Base-by-base conservation (phyloP, 495 filamentous ascomycete genomes). In the Xylaria scruposa region DNA sequence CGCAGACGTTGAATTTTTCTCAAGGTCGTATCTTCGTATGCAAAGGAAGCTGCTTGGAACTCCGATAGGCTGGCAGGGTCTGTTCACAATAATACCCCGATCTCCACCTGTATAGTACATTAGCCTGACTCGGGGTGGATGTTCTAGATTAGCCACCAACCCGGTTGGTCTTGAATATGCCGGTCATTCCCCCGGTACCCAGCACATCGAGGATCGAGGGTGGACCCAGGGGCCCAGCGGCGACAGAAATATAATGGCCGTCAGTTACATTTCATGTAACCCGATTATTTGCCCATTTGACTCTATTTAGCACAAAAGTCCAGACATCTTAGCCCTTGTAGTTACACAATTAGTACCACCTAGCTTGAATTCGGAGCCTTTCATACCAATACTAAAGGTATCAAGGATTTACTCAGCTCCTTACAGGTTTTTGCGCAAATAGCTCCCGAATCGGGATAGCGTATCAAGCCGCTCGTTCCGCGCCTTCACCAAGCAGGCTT, bases 141-240 rank as follows among this genome's bases (percentile, higher is more conserved):
- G 49, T 19, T 44, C 65, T 67, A 67, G 49, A 67, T 67, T 51
- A 56, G 4, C 65, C 49, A 56, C 33, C 47, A 54, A 44, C 49
- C 65, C 21, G 47, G 65, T 67, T 21, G 4, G 5, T 29, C n/a
- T 60, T 21, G 38, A 63, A 24, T 12, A 63, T 63, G 60, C 59
- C 59, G 60, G 60, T 44, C 38, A 63, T 63, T 63, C 44, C 60
- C 38, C 60, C 60, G 38, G 60, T 44, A 29, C 60, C 29, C 60
- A 63, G n/a, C 53, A 15, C 53, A 56, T 56, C 53, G 53, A 56
- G 53, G 26, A 56, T 31, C 53, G 53, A 56, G 53, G 51, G 53
- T 56, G 24, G 51, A 54, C 21, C 29, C 17, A 12, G 49, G 49
- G 3, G n/a, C 49, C 49, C 49, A 12, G 21, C 49, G 10, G 49